These are phyloP conservation scores for Ananas comosus DNA, from an alignment of 176 grass and related monocot genomes.

Conservation along the genomic window DNA sequence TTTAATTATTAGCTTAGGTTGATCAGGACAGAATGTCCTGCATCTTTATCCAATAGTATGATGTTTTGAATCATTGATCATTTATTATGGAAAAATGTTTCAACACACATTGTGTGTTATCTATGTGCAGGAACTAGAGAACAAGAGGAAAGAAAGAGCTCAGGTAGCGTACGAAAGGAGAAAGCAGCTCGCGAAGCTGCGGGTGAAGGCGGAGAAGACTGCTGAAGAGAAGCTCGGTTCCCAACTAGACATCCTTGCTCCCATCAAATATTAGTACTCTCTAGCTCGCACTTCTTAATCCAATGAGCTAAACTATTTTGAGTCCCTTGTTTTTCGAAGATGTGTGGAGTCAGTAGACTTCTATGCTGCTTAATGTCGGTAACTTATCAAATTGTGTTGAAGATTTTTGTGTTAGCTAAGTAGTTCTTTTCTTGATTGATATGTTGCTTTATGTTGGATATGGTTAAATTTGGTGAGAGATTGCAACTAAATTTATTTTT, in stretches of 20 bases:
- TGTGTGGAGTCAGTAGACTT: too few species aligned
- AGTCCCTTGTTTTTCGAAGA: too few species aligned
- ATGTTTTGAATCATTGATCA: background rate
- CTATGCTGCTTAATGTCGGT: too few species aligned
- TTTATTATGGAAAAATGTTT: background rate
- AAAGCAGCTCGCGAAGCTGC: conserved; percentile 22
- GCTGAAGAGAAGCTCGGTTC: conserved; percentile 30
- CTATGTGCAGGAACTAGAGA: conserved; percentile 22
- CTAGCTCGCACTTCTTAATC: background rate
- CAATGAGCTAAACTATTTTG: too few species aligned
- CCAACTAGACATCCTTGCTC: conserved; percentile 30
- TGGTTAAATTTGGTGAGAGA: too few species aligned
- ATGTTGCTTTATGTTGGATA: too few species aligned
- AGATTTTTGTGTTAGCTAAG: too few species aligned
- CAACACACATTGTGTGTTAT: background rate
- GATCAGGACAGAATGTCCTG: background rate
- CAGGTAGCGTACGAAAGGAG: conserved; percentile 26
- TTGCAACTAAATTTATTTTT: too few species aligned
- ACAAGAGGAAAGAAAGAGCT: conserved; percentile 24
- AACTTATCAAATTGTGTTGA: too few species aligned
- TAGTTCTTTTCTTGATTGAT: too few species aligned
- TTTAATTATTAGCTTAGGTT: background rate
- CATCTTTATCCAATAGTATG: background rate
- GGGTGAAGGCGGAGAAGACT: conserved; percentile 18
- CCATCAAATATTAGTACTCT: conserved; percentile 18